Evolutionary conservation across 1,139 yeast genomes (phyloP), one percentile per base, ranked within the genome.

Genomic region (Ashbya aceris): DNA sequence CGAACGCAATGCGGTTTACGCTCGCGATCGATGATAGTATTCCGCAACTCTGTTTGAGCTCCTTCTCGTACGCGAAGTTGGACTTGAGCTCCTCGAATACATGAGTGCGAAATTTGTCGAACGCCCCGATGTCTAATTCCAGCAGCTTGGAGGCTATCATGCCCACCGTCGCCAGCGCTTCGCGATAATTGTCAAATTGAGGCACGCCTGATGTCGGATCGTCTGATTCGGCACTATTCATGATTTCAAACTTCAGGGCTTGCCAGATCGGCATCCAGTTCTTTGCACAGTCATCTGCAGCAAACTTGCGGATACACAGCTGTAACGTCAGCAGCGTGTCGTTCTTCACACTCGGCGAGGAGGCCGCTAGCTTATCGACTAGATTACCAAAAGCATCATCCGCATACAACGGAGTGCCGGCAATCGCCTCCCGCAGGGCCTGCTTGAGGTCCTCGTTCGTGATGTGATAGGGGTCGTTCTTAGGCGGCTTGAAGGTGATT

Each of bases 401-500:
- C 1, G 93, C 87, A 61, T 80, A 83, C 7, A 69, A 53, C 1
- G 77, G 66, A 41, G 79, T 83, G 2, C 85, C 72, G 0, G 87
- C 70, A 36, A 91, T 71, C 7, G 85, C 83, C 31, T 49, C 49
- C 53, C 63, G 69, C 43, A 91, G 67, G 8, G 76, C 71, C 7
- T 54, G 38, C 55, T 85, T 86, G 50, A 91, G 70, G 42, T 86
- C 83, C 1, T 71, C 74, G 1, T 87, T 75, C 0, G 95, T 77
- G 47, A 87, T 84, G 47, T 80, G 78, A 59, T 87, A 86, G 0
- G 96, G 95, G 60, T 89, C 96, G 57, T 84, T 81, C 45, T 83
- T 78, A 1, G 97, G 96, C 1, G 98, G 96, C 46, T 79, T 81
- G 64, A 93, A 93, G 1, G 96, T 83, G 41, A 93, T 89, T 4